phyloP scores from a whole-genome alignment of 179 eudicot species.

The Camellia oleifera region DNA sequence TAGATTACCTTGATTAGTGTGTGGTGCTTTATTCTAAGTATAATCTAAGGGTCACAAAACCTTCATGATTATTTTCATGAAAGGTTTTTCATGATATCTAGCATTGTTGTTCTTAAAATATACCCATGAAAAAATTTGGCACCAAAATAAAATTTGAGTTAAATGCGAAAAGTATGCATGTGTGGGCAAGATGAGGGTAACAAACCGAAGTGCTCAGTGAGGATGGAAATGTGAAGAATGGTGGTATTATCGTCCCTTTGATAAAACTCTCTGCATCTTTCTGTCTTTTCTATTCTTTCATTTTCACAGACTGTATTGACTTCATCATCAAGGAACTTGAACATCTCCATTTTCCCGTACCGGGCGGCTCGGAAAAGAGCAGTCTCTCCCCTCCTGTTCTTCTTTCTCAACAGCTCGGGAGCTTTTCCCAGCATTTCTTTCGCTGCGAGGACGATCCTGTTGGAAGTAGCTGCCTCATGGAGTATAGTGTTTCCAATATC shows the following conservation, averaged over 20 bases:
- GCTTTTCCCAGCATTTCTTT: not conserved
- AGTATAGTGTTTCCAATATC: slow-evolving; percentile 12
- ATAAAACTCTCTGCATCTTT: not conserved
- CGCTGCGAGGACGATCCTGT: not conserved
- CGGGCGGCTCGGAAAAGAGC: slow-evolving; percentile 12
- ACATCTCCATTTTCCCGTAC: slow-evolving; percentile 10
- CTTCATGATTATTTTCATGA: too few species aligned
- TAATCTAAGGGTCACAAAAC: too few species aligned
- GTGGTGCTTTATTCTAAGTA: too few species aligned
- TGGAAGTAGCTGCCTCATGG: slow-evolving; percentile 16
- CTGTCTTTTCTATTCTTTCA: not conserved
- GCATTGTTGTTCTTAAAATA: too few species aligned
- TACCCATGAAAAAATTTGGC: too few species aligned
- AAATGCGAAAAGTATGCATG: too few species aligned
- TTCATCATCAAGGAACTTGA: not conserved
- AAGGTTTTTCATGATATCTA: too few species aligned
- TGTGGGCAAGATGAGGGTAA: too few species aligned
- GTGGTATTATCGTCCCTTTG: not conserved
- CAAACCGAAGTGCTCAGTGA: slow-evolving; percentile 11
- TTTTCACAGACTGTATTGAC: not conserved
- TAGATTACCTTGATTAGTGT: too few species aligned
- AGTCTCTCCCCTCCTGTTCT: not conserved
- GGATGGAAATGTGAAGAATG: slow-evolving; percentile 13
- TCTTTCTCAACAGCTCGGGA: not conserved
- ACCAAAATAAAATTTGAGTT: too few species aligned